Base-by-base conservation (phyloP, 768 basidiomycete species). In the Sporobolomyces roseus region DNA sequence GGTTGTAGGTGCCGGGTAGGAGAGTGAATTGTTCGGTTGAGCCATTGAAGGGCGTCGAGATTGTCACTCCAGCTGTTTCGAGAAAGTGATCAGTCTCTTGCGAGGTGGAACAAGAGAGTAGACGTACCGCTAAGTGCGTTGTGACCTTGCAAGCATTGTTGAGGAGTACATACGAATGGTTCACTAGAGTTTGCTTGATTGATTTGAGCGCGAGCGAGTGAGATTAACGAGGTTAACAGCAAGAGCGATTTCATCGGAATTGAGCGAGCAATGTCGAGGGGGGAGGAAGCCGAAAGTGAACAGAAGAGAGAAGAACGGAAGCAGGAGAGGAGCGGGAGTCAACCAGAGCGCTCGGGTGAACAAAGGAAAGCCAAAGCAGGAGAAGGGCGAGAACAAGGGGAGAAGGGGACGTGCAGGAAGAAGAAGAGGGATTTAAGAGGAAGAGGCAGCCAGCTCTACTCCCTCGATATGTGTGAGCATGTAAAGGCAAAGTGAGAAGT, bases 1-100 rank as follows among this genome's bases (percentile, higher is more conserved):
- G 33, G 19, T 66, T 55, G 66, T 71, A 74, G 32, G 66, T 63
- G 16, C 73, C 73, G 9, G 73, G 73, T 3, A 74, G 52, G 48
- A 74, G 73, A 25, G 70, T n/a, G 43, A 68, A 32, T 0, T 30
- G 55, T 32, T 58, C 61, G 1, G 63, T 54, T 10, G 65, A 50
- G 4, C 55, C 25, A 33, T 72, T 72, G 36, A 55, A 17, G 3
- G 64, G 46, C 9, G 43, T 16, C 2, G 36, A 13, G 16, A 66
- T 32, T 29, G 56, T n/a, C 30, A 66, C 41, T 27, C 66, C 71
- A 12, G 66, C 71, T 68, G 60, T 10, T 41, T 17, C 9, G 30
- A 21, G 25, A 27, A 50, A 21, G 36, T 1, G 3, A 6, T 25
- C 45, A n/a, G 6, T 23, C 1, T 32, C 38, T 3, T 5, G 10